Evolutionary conservation across 2,329 filamentous ascomycete species (phyloP), one percentile per base, ranked within the genome.

Genomic region (Colletotrichum tropicale): DNA sequence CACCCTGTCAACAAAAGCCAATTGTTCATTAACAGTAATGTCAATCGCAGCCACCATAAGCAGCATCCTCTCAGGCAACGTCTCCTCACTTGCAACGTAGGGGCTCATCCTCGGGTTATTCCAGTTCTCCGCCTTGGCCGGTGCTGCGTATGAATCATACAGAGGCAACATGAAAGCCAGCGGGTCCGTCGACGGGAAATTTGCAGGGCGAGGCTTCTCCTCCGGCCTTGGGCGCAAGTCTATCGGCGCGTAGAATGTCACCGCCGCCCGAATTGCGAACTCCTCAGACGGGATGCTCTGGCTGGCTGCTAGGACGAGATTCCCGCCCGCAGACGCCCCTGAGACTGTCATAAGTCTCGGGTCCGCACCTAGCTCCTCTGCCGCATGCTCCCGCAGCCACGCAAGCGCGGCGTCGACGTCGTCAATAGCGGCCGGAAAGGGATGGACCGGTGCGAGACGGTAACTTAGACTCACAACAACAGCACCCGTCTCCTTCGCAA

Each of bases 391-490:
- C 5, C 84, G 76, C 3, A 89, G 78, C 79, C 82, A 89, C 58
- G 79, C 77, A 15, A 89, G 79, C 0, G 85, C 82, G 55, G 86
- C 86, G 68, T 88, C 86, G 3, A 86, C 82, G 78, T 91, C 89
- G 69, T 89, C 81, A 3, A 90, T 81, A 5, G 85, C 85, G 2
- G 81, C 82, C 0, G 89, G 89, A 72, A 90, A 91, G 28, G 83
- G 81, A 77, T 89, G 82, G 73, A 89, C 88, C 0, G 89, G 89
- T 9, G 88, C 89, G 36, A 89, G 84, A 2, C 89, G 83, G 77
- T 91, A 90, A 21, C 89, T 87, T 6, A 90, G 84, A 72, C 87
- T 88, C 9, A 90, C 82, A 18, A 87, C 86, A 0, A 89, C 83
- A 3, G 86, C 86, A 1, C 85, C 87, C 0, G 86, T 88, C 48